Evolutionary conservation across 306 rosid species (phyloP).

Genomic region (Cucurbita moschata): DNA sequence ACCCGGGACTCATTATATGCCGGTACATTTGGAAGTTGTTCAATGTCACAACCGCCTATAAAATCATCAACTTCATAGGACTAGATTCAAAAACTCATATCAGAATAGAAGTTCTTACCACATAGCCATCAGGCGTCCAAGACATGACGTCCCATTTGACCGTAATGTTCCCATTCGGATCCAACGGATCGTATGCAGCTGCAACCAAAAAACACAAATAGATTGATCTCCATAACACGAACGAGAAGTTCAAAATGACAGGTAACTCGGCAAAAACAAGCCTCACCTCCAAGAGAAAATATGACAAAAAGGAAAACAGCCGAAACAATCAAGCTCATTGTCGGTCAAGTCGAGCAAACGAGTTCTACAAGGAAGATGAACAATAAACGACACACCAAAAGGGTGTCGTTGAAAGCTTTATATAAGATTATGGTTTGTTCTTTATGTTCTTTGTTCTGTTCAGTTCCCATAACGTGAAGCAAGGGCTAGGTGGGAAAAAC

Average conservation of each 20-base stretch:
- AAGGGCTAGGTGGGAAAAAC: constrained; percentile 28
- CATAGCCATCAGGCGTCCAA: constrained; percentile 91
- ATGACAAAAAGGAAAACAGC: constrained; percentile 31
- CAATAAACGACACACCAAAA: constrained; percentile 35
- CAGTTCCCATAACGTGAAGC: constrained; percentile 64
- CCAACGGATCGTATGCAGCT: constrained; percentile 89
- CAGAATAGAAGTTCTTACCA: constrained; percentile 28
- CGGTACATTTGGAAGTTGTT: constrained; percentile 84
- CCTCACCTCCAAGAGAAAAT: constrained; percentile 43
- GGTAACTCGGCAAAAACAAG: neutral
- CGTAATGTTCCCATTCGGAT: constrained; percentile 83
- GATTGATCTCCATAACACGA: neutral
- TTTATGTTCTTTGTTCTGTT: constrained; percentile 6
- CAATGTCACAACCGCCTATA: constrained; percentile 56
- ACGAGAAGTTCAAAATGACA: neutral
- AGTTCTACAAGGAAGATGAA: constrained; percentile 6
- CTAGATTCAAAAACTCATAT: neutral
- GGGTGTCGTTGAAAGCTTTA: constrained; percentile 27
- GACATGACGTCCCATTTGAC: constrained; percentile 89
- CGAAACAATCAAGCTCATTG: constrained; percentile 37
- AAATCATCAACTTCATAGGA: neutral
- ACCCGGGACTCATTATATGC: constrained; percentile 80
- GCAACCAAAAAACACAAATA: neutral
- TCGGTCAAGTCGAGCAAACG: neutral
- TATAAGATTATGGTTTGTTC: constrained; percentile 12